Evolutionary conservation across 1,284 basidiomycete genomes (phyloP).

Genomic region (Trametes sp.): DNA sequence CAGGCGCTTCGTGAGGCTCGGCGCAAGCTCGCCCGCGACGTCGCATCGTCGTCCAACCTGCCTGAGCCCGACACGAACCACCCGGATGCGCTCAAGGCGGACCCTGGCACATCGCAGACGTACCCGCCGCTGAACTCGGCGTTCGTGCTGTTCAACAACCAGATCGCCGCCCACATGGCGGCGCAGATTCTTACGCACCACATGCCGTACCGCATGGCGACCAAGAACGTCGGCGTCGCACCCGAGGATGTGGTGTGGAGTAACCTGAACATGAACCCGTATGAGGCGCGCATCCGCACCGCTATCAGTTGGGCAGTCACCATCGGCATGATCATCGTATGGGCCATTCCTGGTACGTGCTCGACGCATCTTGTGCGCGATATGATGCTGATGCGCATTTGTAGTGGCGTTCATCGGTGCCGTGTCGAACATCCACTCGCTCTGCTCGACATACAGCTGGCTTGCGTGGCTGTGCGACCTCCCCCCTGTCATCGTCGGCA

Average conservation of each 20-base stretch:
- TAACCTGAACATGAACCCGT: constrained; percentile 90
- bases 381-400: constrained; percentile 27
- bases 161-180: constrained; percentile 93
- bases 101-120: constrained; percentile 42
- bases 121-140: constrained; percentile 84
- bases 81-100: constrained; percentile 34
- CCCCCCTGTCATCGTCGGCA: constrained; percentile 72
- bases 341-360: constrained; percentile 71
- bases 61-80: constrained; percentile 35
- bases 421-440: constrained; percentile 81
- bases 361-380: too few relatives aligned
- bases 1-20: constrained; percentile 59
- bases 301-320: constrained; percentile 70
- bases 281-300: constrained; percentile 77
- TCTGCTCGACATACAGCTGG: constrained; percentile 74
- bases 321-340: constrained; percentile 71
- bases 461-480: constrained; percentile 86
- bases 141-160: constrained; percentile 93
- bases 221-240: constrained; percentile 75
- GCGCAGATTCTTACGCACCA: constrained; percentile 77
- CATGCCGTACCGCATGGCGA: constrained; percentile 80
- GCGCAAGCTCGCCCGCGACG: constrained; percentile 41
- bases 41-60: constrained; percentile 34
- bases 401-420: constrained; percentile 86
- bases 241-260: constrained; percentile 92